Percentiles rank a stretch among this genome's conserved stretches.
Evolutionary conservation across 2,329 filamentous ascomycete genomes (phyloP).

Genomic region (Ascochyta koolunga): DNA sequence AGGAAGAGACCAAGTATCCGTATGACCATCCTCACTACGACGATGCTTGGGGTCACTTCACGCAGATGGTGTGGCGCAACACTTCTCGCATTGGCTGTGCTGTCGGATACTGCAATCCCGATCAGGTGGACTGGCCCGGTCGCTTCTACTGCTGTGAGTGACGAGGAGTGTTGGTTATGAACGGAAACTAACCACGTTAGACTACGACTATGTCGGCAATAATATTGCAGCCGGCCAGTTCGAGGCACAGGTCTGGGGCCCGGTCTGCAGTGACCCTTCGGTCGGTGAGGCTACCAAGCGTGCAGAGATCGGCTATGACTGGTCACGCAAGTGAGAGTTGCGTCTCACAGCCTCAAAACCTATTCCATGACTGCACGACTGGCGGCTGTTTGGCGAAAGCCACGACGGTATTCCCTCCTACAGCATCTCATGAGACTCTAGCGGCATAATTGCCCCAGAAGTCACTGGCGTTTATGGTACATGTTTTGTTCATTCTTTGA

Average conservation of each 20-base stretch:
- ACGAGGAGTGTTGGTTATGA: neutral
- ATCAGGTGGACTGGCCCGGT: slow-evolving; percentile 28
- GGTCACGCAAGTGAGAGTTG: slow-evolving; percentile 9
- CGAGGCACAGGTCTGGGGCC: slow-evolving; percentile 40
- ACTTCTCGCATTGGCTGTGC: slow-evolving; percentile 45
- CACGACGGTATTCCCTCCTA: no score
- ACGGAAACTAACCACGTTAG: slow-evolving; percentile 24
- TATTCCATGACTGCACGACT: neutral
- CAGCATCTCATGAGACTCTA: neutral
- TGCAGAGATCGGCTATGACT: slow-evolving; percentile 24
- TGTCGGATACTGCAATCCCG: slow-evolving; percentile 33
- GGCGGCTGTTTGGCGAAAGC: no score
- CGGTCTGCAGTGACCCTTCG: slow-evolving; percentile 35
- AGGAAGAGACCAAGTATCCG: slow-evolving; percentile 44
- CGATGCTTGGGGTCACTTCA: slow-evolving; percentile 45
- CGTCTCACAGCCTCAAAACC: no score
- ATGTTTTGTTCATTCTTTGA: neutral
- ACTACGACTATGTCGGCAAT: slow-evolving; percentile 44
- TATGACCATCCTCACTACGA: slow-evolving; percentile 40
- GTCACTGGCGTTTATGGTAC: neutral
- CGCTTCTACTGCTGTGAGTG: slow-evolving; percentile 47
- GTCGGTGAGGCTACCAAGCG: slow-evolving; percentile 23
- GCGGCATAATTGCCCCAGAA: neutral
- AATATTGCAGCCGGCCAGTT: slow-evolving; percentile 39
- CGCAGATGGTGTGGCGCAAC: slow-evolving; percentile 49